Evolutionary conservation across 78 protist genomes (phyloP).

Genomic region (Isochrysis galbana): DNA sequence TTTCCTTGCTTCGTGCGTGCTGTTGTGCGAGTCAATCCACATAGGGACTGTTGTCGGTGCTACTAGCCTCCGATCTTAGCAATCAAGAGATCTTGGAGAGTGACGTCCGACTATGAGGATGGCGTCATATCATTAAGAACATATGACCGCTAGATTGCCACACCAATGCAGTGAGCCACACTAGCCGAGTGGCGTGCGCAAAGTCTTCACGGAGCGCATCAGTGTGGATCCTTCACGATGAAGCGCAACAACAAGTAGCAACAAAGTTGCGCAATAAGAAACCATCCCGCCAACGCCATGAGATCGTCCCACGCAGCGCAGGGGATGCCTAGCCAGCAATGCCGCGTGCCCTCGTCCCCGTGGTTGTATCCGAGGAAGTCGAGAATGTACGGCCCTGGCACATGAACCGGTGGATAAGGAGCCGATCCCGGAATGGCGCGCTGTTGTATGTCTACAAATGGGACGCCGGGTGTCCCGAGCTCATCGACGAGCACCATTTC

Average conservation of each 20-base stretch:
- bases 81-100: no score
- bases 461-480: neutral
- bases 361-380: neutral
- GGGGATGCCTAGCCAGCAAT: neutral
- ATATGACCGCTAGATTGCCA: no score
- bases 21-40: no score
- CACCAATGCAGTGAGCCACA: no score
- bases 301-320: neutral
- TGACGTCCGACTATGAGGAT: no score
- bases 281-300: neutral
- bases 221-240: neutral
- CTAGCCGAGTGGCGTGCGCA: no score
- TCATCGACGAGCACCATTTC: neutral
- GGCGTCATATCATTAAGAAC: no score
- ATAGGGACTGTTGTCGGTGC: no score
- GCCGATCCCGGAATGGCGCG: neutral
- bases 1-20: no score
- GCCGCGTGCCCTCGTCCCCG: neutral
- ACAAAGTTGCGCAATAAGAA: neutral
- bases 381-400: slow-evolving; percentile 4
- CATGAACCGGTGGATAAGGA: neutral
- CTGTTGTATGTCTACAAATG: neutral
- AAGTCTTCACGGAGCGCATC: no score
- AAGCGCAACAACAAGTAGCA: neutral
- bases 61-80: no score